Evolutionary conservation across 345 rosid genomes (phyloP), one percentile per base, ranked within the genome.

Genomic region (Theobroma cacao): DNA sequence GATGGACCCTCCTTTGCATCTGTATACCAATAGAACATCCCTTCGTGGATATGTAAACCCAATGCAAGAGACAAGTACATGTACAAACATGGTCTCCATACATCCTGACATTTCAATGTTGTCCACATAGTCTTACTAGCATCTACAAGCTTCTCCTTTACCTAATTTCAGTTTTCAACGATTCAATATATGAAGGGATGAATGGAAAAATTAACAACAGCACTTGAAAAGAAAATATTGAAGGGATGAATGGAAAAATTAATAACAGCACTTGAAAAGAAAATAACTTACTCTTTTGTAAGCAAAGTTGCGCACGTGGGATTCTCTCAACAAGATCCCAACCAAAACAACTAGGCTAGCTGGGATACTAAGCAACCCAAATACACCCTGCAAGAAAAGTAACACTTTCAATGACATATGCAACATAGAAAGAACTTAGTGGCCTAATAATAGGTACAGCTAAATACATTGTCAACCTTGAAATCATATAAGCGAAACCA

Each of bases 11-110:
- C 91, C 58, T 91, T 89, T 36, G 96, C 85, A 82, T 90, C 94
- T 34, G 98, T 92, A 72, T 87, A 88, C 94, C 97, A 94, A 74
- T 92, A 94, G 82, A 94, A 94, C 94, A 92, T 83, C 72, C 97
- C 95, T 79, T 92, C 91, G 60, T 88, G 91, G 72, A 92, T 84
- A 75, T 92, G 86, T 76, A 91, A 84, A 75, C 95, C 85, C 78
- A 90, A 70, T 69, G 95, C 84, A 79, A 89, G 83, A 48, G 94
- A 92, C 75, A 89, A 68, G 78, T 80, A 85, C 90, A 90, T 87
- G 74, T 89, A 92, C 59, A 92, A 72, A 82, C 95, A 91, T 34
- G 93, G 92, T 80, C 92, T 82, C 92, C 93, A 92, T 63, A 92
- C 93, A 40, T 87, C 91, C 34, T 75, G 87, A 69, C 71, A 82